Evolutionary conservation across 306 rosid species (phyloP).

Genomic region (Herpetospermum pedunculosum): DNA sequence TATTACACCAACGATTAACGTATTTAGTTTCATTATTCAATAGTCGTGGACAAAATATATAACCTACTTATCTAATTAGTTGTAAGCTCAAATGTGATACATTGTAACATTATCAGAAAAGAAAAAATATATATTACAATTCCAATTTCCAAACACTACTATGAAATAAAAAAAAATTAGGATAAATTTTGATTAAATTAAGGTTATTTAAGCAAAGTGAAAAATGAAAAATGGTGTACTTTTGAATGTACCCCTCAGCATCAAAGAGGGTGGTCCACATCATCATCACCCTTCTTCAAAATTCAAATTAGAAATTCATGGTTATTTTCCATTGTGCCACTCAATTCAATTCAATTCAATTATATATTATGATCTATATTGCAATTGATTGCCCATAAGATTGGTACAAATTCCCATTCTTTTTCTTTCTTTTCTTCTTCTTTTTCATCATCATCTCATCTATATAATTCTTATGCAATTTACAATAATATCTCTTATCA

Average conservation of each 20-base stretch:
- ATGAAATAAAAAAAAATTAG: background rate
- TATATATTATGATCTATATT: background rate
- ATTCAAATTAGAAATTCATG: conserved; percentile 33
- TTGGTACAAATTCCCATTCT: conserved; percentile 19
- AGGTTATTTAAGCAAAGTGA: background rate
- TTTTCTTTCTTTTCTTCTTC: conserved; percentile 3
- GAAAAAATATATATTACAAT: too few species aligned
- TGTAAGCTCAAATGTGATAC: too few species aligned
- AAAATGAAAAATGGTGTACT: background rate
- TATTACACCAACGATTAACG: too few species aligned
- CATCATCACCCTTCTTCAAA: conserved; percentile 22
- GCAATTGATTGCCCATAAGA: conserved; percentile 37
- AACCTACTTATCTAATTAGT: too few species aligned
- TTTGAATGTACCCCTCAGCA: background rate
- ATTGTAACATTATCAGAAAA: too few species aligned
- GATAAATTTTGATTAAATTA: background rate
- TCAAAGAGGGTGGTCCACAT: conserved; percentile 38
- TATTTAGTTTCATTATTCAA: too few species aligned
- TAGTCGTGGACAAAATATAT: too few species aligned
- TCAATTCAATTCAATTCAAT: conserved; percentile 27
- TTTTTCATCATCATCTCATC: conserved; percentile 22
- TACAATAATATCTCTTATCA: conserved; percentile 39
- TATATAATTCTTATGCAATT: conserved; percentile 17
- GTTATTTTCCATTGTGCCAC: conserved; percentile 37
- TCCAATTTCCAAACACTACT: background rate